Conservation (phyloP, 2,329 filamentous ascomycete species). For the Aureobasidium sp. region DNA sequence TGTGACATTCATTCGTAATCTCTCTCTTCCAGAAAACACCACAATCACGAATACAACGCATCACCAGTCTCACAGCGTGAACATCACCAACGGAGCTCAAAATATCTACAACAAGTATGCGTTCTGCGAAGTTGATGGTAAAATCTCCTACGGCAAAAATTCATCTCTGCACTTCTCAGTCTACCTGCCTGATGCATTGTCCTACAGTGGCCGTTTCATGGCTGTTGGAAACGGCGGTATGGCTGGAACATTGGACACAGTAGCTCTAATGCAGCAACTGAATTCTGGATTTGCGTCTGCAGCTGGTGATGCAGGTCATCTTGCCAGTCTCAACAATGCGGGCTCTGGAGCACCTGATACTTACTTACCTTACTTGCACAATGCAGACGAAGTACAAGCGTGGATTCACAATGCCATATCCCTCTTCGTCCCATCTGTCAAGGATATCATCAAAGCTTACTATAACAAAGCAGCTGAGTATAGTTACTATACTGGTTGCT, state of each 20-base stretch:
- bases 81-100: conserved; percentile 14
- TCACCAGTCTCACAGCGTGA: conserved; percentile 17
- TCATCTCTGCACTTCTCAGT: conserved; percentile 21
- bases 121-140: conserved; percentile 24
- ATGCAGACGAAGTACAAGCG: conserved; percentile 24
- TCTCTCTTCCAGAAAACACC: conserved; percentile 15
- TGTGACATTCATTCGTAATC: neutral
- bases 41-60: conserved; percentile 20
- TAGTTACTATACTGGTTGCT: conserved; percentile 37
- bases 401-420: conserved; percentile 35
- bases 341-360: conserved; percentile 22
- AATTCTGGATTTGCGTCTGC: conserved; percentile 25
- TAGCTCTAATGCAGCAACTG: conserved; percentile 22
- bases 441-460: conserved; percentile 26
- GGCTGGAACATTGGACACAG: conserved; percentile 23
- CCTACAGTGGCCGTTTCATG: conserved; percentile 24
- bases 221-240: conserved; percentile 27
- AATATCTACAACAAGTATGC: conserved; percentile 19
- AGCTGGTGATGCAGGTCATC: conserved; percentile 24
- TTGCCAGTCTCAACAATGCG: conserved; percentile 22
- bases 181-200: conserved; percentile 22
- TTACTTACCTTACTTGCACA: conserved; percentile 24
- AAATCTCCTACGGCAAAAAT: conserved; percentile 21
- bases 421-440: conserved; percentile 28
- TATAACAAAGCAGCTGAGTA: conserved; percentile 28